These are phyloP conservation scores for Colletotrichum phormii DNA, from an alignment of 2,329 filamentous ascomycete genomes.

Conservation along the genomic window DNA sequence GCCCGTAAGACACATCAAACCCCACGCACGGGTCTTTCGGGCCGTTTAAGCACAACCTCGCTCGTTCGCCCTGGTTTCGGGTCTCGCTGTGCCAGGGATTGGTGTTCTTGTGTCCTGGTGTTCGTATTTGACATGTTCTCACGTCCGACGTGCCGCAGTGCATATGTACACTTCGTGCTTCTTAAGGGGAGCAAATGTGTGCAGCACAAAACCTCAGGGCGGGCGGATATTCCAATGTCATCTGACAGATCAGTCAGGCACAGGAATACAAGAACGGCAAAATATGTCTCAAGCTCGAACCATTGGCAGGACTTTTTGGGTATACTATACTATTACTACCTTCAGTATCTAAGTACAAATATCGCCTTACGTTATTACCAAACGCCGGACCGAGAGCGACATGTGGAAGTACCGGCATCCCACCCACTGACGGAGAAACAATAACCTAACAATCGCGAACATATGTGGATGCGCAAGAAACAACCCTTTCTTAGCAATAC, in stretches of 20 bases:
- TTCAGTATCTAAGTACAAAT: neutral
- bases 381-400: neutral
- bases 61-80: conserved; percentile 32
- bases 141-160: conserved; percentile 28
- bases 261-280: neutral
- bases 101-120: neutral
- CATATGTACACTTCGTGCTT: conserved; percentile 5
- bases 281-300: conserved; percentile 2
- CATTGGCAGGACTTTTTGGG: conserved; percentile 1
- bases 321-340: neutral
- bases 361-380: neutral
- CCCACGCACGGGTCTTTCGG: conserved; percentile 14
- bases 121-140: neutral
- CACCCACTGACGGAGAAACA: neutral
- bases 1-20: conserved; percentile 24
- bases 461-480: neutral
- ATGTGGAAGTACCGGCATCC: neutral
- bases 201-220: neutral
- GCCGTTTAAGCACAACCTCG: conserved; percentile 20
- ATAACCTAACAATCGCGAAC: neutral
- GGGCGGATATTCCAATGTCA: neutral
- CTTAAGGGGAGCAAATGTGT: conserved; percentile 4
- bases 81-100: conserved; percentile 10
- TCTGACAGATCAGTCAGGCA: neutral
- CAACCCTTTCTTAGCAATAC: neutral